A percentile compares a stretch with the other conserved stretches of the same genome.
Conservation (phyloP, 2,329 filamentous ascomycete genomes). For the Aspergillus intermedius region DNA sequence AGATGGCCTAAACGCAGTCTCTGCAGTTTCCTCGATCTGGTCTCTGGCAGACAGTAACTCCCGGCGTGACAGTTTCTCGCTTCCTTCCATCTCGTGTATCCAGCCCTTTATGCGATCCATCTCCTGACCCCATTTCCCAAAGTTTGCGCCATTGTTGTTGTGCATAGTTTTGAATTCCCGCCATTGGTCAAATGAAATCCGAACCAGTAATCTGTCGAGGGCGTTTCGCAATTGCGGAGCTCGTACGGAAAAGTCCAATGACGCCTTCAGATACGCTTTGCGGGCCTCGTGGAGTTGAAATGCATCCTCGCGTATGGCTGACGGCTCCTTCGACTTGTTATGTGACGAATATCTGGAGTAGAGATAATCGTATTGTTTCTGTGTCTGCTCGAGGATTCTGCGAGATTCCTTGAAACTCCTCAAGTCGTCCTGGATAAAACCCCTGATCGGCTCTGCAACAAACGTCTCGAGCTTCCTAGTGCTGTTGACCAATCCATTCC, state of each 20-base stretch:
- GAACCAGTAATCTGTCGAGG: conserved; percentile 79
- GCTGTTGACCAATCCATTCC: conserved; percentile 65
- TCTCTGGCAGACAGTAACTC: conserved; percentile 74
- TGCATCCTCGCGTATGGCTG: conserved; percentile 83
- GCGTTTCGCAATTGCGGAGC: conserved; percentile 78
- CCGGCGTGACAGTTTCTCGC: conserved; percentile 73
- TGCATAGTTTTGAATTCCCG: conserved; percentile 70
- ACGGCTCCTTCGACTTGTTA: conserved; percentile 89
- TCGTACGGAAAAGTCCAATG: conserved; percentile 86
- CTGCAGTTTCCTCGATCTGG: conserved; percentile 72
- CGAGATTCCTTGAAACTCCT: conserved; percentile 80
- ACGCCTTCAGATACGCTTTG: conserved; percentile 82
- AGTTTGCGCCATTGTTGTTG: conserved; percentile 56
- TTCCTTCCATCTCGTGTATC: conserved; percentile 87
- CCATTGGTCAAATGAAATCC: conserved; percentile 80
- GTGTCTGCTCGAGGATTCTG: conserved; percentile 66
- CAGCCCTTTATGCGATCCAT: conserved; percentile 90
- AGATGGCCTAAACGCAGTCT: conserved; percentile 68
- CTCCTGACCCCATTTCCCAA: conserved; percentile 65
- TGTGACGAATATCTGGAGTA: conserved; percentile 77
- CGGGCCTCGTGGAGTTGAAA: conserved; percentile 91
- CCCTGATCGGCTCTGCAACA: conserved; percentile 73
- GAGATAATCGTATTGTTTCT: conserved; percentile 76
- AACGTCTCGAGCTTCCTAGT: conserved; percentile 71
- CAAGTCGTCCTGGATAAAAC: conserved; percentile 72